Evolutionary conservation across 176 grass and related monocot species (phyloP), one percentile per base, ranked within the genome.

Genomic region (Phoenix roebelenii): DNA sequence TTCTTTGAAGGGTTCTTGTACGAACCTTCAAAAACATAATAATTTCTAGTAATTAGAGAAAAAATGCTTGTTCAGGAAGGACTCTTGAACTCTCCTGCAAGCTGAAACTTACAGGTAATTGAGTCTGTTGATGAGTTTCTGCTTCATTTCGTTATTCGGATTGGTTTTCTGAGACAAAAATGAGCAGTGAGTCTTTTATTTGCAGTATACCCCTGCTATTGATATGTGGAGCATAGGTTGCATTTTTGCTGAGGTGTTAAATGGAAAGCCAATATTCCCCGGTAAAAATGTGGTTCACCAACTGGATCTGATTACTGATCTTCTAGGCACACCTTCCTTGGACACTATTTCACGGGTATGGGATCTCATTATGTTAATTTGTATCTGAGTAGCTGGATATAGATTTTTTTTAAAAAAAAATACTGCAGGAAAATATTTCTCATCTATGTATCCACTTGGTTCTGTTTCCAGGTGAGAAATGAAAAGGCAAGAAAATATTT

Each of bases 271-370:
- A 5, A 18, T 68, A 55, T 68, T 68, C 28, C 52, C 65, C 35
- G 65, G 65, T 68, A 68, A 68, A 68, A 68, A 68, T 68, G 65
- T 68, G 65, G 65, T 68, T 56, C 65, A 68, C 65, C 65, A 68
- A 17, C 52, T 68, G 25, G 65, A 68, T 68, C 39, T 68, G 23
- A 68, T 68, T 51, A 68, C 65, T 48, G 65, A 68, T 68, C 65
- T 68, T 39, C 53, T 68, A 16, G 65, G 65, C 12, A 68, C 65
- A 68, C 65, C 65, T 57, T 57, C 65, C 14, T 56, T 68, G 52
- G 65, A 68, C 22, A 68, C 65, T 19, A 68, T 56, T 68, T 68
- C 65, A 55, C 65, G 65, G 25, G 65, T 68, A 68, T 44, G 52
- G 12, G 3, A 9, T 25, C 17, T 2, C n/a, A 22, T 56, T 14